Conservation (phyloP, 257 asterid species). For the Cinchona pubescens region DNA sequence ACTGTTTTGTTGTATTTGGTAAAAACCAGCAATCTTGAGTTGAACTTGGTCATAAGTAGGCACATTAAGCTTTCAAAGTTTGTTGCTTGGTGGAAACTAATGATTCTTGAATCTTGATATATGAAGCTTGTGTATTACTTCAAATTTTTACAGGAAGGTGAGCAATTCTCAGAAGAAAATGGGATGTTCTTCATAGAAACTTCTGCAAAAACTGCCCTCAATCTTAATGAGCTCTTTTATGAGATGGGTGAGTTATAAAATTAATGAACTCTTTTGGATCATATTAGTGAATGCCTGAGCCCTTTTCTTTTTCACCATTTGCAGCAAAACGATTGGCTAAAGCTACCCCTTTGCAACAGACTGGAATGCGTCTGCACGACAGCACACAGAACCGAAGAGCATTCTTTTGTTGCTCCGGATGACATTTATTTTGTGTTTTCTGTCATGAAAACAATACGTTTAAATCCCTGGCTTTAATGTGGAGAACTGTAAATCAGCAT, state of each 20-base stretch:
- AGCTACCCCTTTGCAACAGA: slow-evolving; percentile 13
- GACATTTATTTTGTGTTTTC: background rate
- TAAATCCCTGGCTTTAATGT: background rate
- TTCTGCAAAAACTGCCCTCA: slow-evolving; percentile 25
- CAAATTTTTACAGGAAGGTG: slow-evolving; percentile 18
- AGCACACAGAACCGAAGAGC: slow-evolving; percentile 11
- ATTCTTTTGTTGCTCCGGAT: slow-evolving; percentile 26
- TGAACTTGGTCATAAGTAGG: background rate
- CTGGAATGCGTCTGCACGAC: slow-evolving; percentile 18
- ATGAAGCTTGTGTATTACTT: background rate
- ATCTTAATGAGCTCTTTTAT: slow-evolving; percentile 21
- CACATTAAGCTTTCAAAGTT: background rate
- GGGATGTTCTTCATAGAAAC: slow-evolving; percentile 23
- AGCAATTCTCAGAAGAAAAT: slow-evolving; percentile 24
- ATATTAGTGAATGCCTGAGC: background rate
- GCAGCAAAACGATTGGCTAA: slow-evolving; percentile 29
- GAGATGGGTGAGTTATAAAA: slow-evolving; percentile 11
- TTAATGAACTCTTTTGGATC: too few relatives aligned
- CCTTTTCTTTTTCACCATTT: background rate
- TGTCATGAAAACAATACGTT: background rate
- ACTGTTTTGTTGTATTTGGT: background rate
- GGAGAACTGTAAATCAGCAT: background rate
- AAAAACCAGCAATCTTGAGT: background rate
- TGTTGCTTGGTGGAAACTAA: background rate
- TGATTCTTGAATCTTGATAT: background rate